Base-by-base conservation (phyloP, 2,329 filamentous ascomycete species). In the Diaporthe nobilis region DNA sequence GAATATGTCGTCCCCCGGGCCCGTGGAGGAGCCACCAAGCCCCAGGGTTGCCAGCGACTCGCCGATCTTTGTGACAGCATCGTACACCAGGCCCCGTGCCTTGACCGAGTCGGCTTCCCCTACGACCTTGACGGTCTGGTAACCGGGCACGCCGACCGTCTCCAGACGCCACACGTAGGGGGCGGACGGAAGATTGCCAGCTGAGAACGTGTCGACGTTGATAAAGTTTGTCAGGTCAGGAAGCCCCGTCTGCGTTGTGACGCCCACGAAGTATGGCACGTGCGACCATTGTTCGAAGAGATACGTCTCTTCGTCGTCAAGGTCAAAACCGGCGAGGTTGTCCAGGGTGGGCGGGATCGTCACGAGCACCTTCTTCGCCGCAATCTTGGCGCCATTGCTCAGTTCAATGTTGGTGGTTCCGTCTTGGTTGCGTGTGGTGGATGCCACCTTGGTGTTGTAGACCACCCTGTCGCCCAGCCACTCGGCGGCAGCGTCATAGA, bases 361-460 rank as follows among this genome's bases (percentile, higher is more conserved):
- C 12, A 68, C 22, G 10, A 68, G 28, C 3, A 68, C 44, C 34
- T 53, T 68, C 47, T 68, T 53, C 10, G 63, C 28, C 22, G 12
- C 34, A 13, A 68, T 53, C 28, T 13, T 25, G 1, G 13, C 31
- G 4, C 63, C 47, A 3, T 68, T 51, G 5, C 47, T 28, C 22
- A 68, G 12, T 2, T 25, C 49, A 7, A 68, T 12, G 22, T n/a
- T 39, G 44, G 63, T 68, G 22, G 31, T 68, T 22, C 63, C 63
- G 31, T 68, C 63, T n/a, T 51, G 44, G 31, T 68, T 68, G 47
- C 63, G 47, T 12, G n/a, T 53, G 13, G 63, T 68, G 4, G 47
- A 39, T n/a, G 22, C 28, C 63, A 68, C 63, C 31, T 68, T 68
- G 47, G 47, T 68, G 31, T 68, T 68, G 47, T 68, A 68, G 17